Evolutionary conservation across 2,329 filamentous ascomycete genomes (phyloP).

Genomic region (Volutella citrinella): DNA sequence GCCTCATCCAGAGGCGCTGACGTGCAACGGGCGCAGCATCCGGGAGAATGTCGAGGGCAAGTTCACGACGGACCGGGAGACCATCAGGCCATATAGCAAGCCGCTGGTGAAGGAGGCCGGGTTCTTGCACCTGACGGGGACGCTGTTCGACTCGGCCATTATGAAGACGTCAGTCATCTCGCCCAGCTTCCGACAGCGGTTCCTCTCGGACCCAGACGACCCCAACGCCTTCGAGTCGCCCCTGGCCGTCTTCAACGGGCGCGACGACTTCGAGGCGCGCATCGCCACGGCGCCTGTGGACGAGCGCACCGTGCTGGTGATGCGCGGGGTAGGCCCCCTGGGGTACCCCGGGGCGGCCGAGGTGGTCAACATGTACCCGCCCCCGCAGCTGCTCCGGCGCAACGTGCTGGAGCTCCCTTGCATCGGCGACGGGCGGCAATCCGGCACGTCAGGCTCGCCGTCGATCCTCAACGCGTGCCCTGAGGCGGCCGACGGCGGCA

Average conservation of each 20-base stretch:
- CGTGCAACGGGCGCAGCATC: constrained; percentile 45
- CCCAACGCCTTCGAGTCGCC: constrained; percentile 46
- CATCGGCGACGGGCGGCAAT: constrained; percentile 54
- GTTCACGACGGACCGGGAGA: constrained; percentile 47
- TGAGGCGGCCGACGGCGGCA: constrained; percentile 52
- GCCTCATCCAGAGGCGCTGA: constrained; percentile 40
- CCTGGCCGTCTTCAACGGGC: constrained; percentile 48
- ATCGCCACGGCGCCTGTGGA: constrained; percentile 38
- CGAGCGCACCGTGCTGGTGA: constrained; percentile 31
- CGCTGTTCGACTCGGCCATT: constrained; percentile 48
- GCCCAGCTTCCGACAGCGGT: constrained; percentile 40
- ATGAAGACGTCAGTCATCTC: constrained; percentile 53
- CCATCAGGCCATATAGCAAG: constrained; percentile 41
- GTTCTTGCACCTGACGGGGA: constrained; percentile 47
- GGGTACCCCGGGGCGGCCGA: constrained; percentile 50
- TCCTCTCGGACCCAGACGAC: constrained; percentile 42
- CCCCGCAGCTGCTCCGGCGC: constrained; percentile 40
- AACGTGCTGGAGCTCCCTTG: constrained; percentile 46
- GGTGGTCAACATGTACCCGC: constrained; percentile 51
- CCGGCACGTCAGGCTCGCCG: constrained; percentile 52
- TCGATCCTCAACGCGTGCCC: constrained; percentile 55
- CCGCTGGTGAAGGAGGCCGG: constrained; percentile 49
- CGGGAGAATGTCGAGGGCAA: constrained; percentile 41
- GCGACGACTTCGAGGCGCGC: constrained; percentile 44
- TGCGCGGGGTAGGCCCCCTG: constrained; percentile 47